A percentile compares a stretch with the other conserved stretches of the same genome.
phyloP scores from a whole-genome alignment of 148 eudicot species.

The Rhododendron ovatum region DNA sequence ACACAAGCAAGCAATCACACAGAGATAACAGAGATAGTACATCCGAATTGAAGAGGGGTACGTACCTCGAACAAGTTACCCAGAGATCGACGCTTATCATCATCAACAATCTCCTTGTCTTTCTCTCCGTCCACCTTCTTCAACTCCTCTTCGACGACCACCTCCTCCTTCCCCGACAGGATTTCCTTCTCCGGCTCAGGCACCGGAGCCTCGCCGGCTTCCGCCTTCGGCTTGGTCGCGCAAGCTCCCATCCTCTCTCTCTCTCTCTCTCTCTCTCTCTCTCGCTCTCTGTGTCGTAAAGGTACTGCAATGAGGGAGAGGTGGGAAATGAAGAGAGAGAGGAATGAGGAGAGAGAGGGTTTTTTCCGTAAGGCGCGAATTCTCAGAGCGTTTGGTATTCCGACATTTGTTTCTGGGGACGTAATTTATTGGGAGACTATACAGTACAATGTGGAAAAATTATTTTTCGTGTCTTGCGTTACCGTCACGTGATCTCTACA shows the following conservation, averaged over 20 bases:
- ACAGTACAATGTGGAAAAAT: no score
- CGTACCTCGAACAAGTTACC: constrained; percentile 22
- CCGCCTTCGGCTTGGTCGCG: constrained; percentile 18
- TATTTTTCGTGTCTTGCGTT: no score
- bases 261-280: neutral
- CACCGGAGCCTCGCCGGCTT: neutral
- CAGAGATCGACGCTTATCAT: constrained; percentile 17
- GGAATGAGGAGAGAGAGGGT: neutral
- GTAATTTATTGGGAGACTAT: no score
- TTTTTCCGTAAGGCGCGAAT: neutral
- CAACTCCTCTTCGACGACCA: neutral
- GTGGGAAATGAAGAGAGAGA: neutral
- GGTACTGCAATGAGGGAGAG: neutral
- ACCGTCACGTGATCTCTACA: no score
- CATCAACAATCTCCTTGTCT: neutral
- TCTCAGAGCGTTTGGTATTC: neutral
- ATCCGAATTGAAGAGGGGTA: neutral
- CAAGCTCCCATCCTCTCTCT: constrained; percentile 20
- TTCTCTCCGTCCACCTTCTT: constrained; percentile 1
- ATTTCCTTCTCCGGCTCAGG: constrained; percentile 7
- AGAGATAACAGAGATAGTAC: neutral
- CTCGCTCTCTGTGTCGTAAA: neutral
- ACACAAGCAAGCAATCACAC: neutral
- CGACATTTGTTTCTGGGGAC: neutral
- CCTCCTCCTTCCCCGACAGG: neutral